Percentiles rank a stretch among this genome's conserved stretches.
Evolutionary conservation across 768 basidiomycete species (phyloP).

Genomic region (Asterophora parasitica): DNA sequence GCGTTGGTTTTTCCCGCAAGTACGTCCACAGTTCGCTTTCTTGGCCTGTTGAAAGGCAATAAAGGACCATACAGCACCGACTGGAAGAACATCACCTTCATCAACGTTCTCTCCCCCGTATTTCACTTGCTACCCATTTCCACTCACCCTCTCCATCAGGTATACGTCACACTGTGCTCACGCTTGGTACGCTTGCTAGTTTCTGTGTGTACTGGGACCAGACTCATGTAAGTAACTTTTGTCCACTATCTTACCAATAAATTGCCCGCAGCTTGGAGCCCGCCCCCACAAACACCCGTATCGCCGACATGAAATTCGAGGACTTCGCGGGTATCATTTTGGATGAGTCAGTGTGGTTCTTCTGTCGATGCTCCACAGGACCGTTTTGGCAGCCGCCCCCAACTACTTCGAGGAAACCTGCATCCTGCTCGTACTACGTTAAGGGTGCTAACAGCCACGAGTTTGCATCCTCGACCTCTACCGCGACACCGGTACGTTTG

Average conservation of each 20-base stretch:
- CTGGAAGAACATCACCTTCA: slow-evolving; percentile 52
- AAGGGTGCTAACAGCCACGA: slow-evolving; percentile 53
- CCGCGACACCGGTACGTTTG: slow-evolving; percentile 42
- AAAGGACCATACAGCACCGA: slow-evolving; percentile 36
- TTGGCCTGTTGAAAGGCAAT: not conserved
- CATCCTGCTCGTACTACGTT: slow-evolving; percentile 59
- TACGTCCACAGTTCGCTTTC: slow-evolving; percentile 19
- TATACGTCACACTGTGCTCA: no score
- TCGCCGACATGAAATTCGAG: slow-evolving; percentile 52
- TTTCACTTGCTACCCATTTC: no score
- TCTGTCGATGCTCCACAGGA: not conserved
- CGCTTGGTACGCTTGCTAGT: no score
- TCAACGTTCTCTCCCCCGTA: slow-evolving; percentile 52
- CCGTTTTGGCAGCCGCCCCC: slow-evolving; percentile 25
- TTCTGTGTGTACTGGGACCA: no score
- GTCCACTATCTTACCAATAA: no score
- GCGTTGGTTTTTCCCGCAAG: slow-evolving; percentile 55
- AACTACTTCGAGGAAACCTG: slow-evolving; percentile 54
- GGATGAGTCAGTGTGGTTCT: slow-evolving; percentile 34
- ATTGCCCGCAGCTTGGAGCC: no score
- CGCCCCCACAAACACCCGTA: slow-evolving; percentile 40
- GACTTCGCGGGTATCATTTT: slow-evolving; percentile 48
- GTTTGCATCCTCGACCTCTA: slow-evolving; percentile 55
- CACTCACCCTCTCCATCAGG: no score
- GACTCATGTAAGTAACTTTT: no score